These are phyloP conservation scores for Erodium maritimum DNA, from an alignment of 345 rosid species.

Conservation along the genomic window DNA sequence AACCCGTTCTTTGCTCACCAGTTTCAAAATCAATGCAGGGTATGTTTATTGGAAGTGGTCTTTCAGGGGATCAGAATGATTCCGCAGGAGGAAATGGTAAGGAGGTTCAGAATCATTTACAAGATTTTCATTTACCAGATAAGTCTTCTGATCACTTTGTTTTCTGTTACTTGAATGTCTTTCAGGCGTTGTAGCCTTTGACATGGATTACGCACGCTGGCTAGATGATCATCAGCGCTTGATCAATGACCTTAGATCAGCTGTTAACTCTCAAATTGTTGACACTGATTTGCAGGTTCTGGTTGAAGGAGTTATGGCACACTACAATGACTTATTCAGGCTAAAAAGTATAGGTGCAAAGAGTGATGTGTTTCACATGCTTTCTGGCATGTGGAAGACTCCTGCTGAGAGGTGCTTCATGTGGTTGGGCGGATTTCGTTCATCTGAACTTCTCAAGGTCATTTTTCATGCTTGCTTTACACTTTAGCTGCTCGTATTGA, in stretches of 20 bases:
- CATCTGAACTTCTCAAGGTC: conserved; percentile 90
- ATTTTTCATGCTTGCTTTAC: not conserved
- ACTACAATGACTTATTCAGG: conserved; percentile 64
- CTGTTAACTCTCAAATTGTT: conserved; percentile 44
- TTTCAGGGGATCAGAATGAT: conserved; percentile 2
- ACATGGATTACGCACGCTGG: conserved; percentile 74
- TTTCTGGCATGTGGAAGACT: conserved; percentile 95
- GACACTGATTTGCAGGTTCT: conserved; percentile 54
- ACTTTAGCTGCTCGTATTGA: not conserved
- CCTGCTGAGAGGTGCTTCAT: conserved; percentile 91
- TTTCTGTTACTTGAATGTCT: not conserved
- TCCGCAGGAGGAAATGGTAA: not conserved
- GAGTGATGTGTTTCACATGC: conserved; percentile 86
- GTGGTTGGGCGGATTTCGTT: conserved; percentile 96
- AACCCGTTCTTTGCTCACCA: not conserved
- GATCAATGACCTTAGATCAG: conserved; percentile 62
- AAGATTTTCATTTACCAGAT: no score
- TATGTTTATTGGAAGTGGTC: conserved; percentile 1
- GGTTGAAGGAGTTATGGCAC: conserved; percentile 70
- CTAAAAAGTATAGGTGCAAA: conserved; percentile 62
- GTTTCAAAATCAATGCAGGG: conserved; percentile 2
- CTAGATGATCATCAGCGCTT: conserved; percentile 76
- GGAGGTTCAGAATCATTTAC: not conserved
- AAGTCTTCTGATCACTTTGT: no score
- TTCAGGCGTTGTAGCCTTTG: conserved; percentile 68